Percentiles rank a stretch among this genome's conserved stretches.
Evolutionary conservation across 2,329 filamentous ascomycete genomes (phyloP).

Genomic region (Fusarium keratoplasticum): DNA sequence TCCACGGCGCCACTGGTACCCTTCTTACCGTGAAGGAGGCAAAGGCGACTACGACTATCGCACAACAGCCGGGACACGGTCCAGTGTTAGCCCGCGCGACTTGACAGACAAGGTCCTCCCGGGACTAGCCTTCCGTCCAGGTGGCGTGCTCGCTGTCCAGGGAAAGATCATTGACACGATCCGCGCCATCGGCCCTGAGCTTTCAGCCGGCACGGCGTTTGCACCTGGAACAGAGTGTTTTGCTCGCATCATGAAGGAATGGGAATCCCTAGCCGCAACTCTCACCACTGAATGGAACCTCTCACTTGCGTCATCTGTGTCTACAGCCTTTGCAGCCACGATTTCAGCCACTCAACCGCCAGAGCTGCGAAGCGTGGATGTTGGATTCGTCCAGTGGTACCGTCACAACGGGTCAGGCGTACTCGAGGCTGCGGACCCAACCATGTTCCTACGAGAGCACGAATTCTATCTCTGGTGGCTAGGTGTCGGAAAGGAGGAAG

Average conservation of each 20-base stretch:
- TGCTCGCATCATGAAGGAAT: neutral
- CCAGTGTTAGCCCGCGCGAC: neutral
- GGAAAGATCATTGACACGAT: conserved; percentile 15
- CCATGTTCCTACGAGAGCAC: neutral
- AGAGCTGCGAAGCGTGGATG: rapidly evolving
- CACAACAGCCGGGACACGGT: neutral
- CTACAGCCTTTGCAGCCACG: neutral
- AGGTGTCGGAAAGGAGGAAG: neutral
- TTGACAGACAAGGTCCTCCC: neutral
- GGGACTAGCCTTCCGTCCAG: neutral
- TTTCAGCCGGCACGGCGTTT: neutral
- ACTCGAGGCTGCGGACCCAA: neutral
- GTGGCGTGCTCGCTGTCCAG: neutral
- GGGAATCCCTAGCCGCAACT: neutral
- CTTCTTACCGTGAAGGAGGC: neutral
- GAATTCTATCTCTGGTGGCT: conserved; percentile 27
- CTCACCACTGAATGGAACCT: neutral
- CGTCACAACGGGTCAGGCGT: conserved; percentile 11
- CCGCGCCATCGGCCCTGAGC: neutral
- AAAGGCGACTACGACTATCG: neutral
- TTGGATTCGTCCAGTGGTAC: conserved; percentile 16
- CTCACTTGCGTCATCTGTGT: neutral
- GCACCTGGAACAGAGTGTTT: conserved; percentile 1
- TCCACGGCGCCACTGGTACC: neutral
- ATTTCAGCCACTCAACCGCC: neutral